Percentiles rank a stretch among this genome's conserved stretches.
phyloP scores from a whole-genome alignment of 805 yeast species.

The Zygosaccharomyces pseudorouxii region DNA sequence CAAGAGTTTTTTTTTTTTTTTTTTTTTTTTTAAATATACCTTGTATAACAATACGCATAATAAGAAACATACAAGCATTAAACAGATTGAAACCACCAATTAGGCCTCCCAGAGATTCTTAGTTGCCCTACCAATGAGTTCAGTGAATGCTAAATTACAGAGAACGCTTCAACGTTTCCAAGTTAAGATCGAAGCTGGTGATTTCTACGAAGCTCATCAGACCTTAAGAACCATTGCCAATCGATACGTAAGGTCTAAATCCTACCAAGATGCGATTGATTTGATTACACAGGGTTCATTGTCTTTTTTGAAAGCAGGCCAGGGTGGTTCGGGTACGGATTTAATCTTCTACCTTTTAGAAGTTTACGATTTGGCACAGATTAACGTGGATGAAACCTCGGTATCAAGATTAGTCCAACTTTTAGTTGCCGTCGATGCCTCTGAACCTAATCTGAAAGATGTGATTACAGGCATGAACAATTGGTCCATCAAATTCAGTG shows the following conservation, averaged over 20 bases:
- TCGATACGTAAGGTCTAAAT: constrained; percentile 66
- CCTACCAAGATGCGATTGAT: constrained; percentile 67
- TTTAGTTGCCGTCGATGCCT: constrained; percentile 40
- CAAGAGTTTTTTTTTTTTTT: background rate
- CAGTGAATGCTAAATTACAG: constrained; percentile 40
- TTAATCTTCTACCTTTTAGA: constrained; percentile 67
- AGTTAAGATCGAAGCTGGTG: constrained; percentile 62
- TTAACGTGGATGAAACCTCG: constrained; percentile 40
- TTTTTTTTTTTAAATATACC: background rate
- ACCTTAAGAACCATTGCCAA: constrained; percentile 86
- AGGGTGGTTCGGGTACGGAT: constrained; percentile 80
- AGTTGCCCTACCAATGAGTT: constrained; percentile 3
- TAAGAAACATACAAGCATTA: background rate
- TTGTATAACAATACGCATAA: background rate
- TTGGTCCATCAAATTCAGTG: constrained; percentile 57
- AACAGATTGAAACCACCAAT: background rate
- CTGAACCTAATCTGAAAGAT: constrained; percentile 60
- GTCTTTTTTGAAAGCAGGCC: constrained; percentile 61
- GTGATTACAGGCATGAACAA: constrained; percentile 60
- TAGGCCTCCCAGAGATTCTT: background rate
- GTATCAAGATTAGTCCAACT: constrained; percentile 47
- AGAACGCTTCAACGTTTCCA: constrained; percentile 63
- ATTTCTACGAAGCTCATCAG: constrained; percentile 94
- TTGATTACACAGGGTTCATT: constrained; percentile 67
- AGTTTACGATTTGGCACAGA: constrained; percentile 51